Evolutionary conservation across 1,284 basidiomycete genomes (phyloP), one percentile per base, ranked within the genome.

Genomic region (Ustilago bromivora): DNA sequence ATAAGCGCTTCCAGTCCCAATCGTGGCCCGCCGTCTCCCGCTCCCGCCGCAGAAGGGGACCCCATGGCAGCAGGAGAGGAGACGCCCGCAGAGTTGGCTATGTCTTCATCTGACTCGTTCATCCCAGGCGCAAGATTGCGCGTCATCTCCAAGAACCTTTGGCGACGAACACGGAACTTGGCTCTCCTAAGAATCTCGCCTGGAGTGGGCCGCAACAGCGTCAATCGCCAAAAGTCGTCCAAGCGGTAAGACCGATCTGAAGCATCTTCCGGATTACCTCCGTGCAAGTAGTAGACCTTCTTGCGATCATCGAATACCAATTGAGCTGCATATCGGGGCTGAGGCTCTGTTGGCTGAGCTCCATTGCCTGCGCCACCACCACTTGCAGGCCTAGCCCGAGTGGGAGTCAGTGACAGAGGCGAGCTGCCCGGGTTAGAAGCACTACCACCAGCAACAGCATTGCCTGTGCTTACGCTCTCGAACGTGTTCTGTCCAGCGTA

Each of bases 131-230:
- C 66, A 23, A 72, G 56, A 31, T 71, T 63, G 34, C 71, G 60
- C 28, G 78, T 76, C 80, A 82, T 81, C 57, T 83, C 82, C 46
- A 78, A 61, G 68, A 83, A 87, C 57, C 80, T 70, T 55, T 86
- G 85, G 55, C 84, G 79, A 10, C 87, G 81, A 2, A 87, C 74
- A 1, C 82, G 70, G 73, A 87, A 87, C 57, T 83, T 86, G 59
- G 82, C 78, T 54, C 71, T 60, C 2, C 83, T 76, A 28, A 87
- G 71, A 19, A 86, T 83, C 58, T 86, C 85, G 17, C 83, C 79
- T 2, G 84, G 81, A 1, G 76, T 78, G 0, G 84, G 81, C 8
- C 86, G 71, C 31, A 83, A 52, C 31, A 87, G 69, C 54, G 63
- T 79, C 19, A 87, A 52, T 28, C 70, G 55, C 87, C 87, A 87